Evolutionary conservation across 1,139 yeast genomes (phyloP), one percentile per base, ranked within the genome.

Genomic region (Scheffersomyces illinoinensis): DNA sequence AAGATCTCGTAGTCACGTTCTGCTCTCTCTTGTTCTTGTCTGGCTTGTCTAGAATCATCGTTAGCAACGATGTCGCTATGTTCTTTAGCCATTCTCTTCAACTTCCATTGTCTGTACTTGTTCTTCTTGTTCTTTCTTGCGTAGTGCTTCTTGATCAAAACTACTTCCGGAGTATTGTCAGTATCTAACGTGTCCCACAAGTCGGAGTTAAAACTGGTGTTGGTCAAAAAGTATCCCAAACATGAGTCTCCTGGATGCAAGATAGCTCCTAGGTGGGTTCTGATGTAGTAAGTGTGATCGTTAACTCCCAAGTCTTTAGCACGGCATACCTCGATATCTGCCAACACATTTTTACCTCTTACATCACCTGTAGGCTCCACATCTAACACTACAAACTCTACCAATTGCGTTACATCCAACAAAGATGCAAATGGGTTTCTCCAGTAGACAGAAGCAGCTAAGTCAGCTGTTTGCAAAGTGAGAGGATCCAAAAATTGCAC

Each of bases 41-140:
- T 89, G 61, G 93, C 93, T 68, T 86, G 89, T 80, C 92, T 87
- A 4, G 91, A 84, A 68, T 88, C 92, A 64, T 85, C 88, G 65
- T 85, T 82, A 58, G 96, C 97, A 58, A 89, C 93, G 64, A 90
- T 87, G 68, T 91, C 97, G 67, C 86, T 86, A 76, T 93, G 97
- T 77, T 95, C 98, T 73, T 84, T 90, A 53, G 98, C 98, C 98
- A 95, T 93, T 84, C 98, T 90, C 89, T 91, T 92, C 78, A 95
- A 87, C 79, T 91, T 93, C 98, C 98, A 95, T 76, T 84, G 84
- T 82, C 97, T 89, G 81, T 88, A 86, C 85, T 89, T 90, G 62
- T 85, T 76, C 78, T 89, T 90, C 79, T 85, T 86, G 56, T 88
- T 82, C 78, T 90, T 89, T 81, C 96, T 90, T 57, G 89, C 84